Evolutionary conservation across 2,329 filamentous ascomycete genomes (phyloP).

Genomic region (Phialophora macrospora): DNA sequence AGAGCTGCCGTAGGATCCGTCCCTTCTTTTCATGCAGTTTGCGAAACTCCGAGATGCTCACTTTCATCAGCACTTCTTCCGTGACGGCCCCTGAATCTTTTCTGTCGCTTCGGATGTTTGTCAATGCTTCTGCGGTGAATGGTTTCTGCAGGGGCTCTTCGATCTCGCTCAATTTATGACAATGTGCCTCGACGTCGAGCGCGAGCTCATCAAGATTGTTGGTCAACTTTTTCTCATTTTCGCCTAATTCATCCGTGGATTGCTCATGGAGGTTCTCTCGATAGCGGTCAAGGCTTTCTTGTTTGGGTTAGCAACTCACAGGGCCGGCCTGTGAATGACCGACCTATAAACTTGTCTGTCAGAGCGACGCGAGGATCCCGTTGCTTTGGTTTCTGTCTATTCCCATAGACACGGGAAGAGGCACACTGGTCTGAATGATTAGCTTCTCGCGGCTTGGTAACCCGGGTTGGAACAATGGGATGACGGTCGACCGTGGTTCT

Average conservation of each 20-base stretch:
- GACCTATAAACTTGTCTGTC: constrained; percentile 28
- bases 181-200: constrained; percentile 21
- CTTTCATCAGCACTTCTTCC: constrained; percentile 24
- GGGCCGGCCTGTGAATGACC: not conserved
- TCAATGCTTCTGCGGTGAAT: constrained; percentile 25
- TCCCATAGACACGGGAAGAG: constrained; percentile 14
- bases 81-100: not conserved
- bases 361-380: constrained; percentile 15
- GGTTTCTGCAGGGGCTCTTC: constrained; percentile 28
- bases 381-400: constrained; percentile 11
- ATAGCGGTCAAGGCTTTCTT: constrained; percentile 31
- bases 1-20: constrained; percentile 24
- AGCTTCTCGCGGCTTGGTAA: constrained; percentile 10
- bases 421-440: constrained; percentile 5
- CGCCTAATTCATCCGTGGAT: constrained; percentile 15
- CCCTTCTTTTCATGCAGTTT: constrained; percentile 29
- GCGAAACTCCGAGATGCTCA: constrained; percentile 23
- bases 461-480: not conserved
- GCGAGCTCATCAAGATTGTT: constrained; percentile 23
- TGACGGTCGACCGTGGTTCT: constrained; percentile 6
- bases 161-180: constrained; percentile 14
- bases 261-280: constrained; percentile 23
- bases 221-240: constrained; percentile 13
- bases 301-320: constrained; percentile 11
- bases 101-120: constrained; percentile 2